These are phyloP conservation scores for Aspergillus sp. DNA, from an alignment of 2,329 filamentous ascomycete species.

Conservation along the genomic window DNA sequence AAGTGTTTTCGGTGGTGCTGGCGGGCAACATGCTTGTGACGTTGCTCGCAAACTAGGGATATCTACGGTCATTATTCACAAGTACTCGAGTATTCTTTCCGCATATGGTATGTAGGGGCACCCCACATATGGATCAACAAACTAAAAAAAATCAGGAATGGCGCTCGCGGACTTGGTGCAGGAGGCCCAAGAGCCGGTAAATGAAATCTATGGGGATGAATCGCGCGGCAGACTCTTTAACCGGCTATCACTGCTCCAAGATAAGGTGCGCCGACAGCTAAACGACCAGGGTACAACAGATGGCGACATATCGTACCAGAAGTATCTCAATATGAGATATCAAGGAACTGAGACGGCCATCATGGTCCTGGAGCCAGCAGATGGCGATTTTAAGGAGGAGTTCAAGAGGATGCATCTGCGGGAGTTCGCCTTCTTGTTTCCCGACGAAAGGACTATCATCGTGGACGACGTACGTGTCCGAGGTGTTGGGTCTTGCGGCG, in stretches of 20 bases:
- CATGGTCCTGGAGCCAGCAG: conserved; percentile 40
- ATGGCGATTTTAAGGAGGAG: conserved; percentile 39
- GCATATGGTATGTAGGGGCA: conserved; percentile 34
- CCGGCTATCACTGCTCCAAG: conserved; percentile 33
- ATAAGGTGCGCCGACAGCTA: conserved; percentile 34
- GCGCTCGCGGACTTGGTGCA: conserved; percentile 44
- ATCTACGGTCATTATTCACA: conserved; percentile 46
- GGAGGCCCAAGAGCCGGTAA: conserved; percentile 40
- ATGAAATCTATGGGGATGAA: conserved; percentile 21
- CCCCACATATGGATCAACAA: no score
- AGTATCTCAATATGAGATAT: conserved; percentile 48
- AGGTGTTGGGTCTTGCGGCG: conserved; percentile 29
- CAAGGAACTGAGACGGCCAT: conserved; percentile 49
- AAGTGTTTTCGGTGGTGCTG: conserved; percentile 36
- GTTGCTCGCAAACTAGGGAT: conserved; percentile 48
- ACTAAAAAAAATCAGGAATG: conserved; percentile 32
- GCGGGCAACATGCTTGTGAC: conserved; percentile 44
- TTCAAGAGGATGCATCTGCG: conserved; percentile 43
- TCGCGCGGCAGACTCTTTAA: conserved; percentile 20
- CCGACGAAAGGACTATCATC: conserved; percentile 35
- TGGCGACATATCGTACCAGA: conserved; percentile 35
- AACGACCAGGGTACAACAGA: conserved; percentile 40
- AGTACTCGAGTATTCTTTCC: conserved; percentile 45
- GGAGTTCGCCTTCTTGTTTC: conserved; percentile 44
- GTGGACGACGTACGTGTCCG: conserved; percentile 43